Evolutionary conservation across 2,329 filamentous ascomycete species (phyloP).

Genomic region (Colletotrichum sp.): DNA sequence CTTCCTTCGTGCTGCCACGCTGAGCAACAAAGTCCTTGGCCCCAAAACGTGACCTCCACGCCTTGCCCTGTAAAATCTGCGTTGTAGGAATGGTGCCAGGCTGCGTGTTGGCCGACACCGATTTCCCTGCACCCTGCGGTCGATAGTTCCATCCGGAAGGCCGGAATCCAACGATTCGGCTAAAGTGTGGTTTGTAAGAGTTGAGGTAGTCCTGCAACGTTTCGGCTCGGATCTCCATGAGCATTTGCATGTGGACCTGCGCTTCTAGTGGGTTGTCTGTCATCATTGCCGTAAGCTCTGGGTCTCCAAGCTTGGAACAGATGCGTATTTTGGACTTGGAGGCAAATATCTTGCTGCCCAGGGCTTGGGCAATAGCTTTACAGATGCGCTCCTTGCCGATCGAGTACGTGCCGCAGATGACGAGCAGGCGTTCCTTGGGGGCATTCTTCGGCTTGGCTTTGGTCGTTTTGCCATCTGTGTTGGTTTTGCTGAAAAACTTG

Average conservation of each 20-base stretch:
- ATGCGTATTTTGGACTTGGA: constrained; percentile 83
- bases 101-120: constrained; percentile 58
- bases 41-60: constrained; percentile 78
- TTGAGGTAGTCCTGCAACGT: constrained; percentile 90
- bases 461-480: constrained; percentile 30
- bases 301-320: constrained; percentile 82
- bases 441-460: constrained; percentile 27
- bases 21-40: constrained; percentile 78
- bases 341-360: constrained; percentile 89
- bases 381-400: constrained; percentile 98
- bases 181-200: constrained; percentile 80
- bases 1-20: constrained; percentile 80
- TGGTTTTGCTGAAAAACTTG: constrained; percentile 54
- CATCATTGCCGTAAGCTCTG: constrained; percentile 77
- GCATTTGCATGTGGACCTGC: constrained; percentile 96
- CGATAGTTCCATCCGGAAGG: constrained; percentile 95
- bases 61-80: constrained; percentile 59
- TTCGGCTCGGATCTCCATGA: constrained; percentile 92
- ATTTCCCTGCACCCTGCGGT: constrained; percentile 56
- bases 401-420: constrained; percentile 95
- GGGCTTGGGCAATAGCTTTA: constrained; percentile 84
- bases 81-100: constrained; percentile 55
- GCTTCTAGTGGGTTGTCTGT: constrained; percentile 82
- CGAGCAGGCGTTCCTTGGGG: constrained; percentile 69
- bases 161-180: constrained; percentile 85